Conservation (phyloP, 1,139 yeast genomes). For the Blastobotrys malaysiensis region DNA sequence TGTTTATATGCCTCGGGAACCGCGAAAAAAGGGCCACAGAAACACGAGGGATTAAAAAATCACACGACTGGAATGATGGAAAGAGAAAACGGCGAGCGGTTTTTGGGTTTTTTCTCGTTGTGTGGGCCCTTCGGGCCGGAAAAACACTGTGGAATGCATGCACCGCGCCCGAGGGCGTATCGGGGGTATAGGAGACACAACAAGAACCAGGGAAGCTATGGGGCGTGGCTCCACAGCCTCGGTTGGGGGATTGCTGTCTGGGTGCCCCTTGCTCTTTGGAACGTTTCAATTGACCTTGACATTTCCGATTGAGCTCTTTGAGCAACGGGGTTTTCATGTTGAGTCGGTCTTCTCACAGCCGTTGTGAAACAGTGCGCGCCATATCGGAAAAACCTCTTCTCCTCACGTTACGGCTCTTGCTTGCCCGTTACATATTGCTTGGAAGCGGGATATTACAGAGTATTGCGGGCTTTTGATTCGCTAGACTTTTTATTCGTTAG, state of each 20-base stretch:
- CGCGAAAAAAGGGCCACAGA: background rate
- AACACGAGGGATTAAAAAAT: background rate
- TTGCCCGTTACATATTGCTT: too few relatives aligned
- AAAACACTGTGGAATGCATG: background rate
- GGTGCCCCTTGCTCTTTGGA: too few relatives aligned
- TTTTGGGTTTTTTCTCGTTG: background rate
- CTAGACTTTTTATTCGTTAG: too few relatives aligned
- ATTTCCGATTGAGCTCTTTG: too few relatives aligned
- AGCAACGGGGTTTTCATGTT: background rate
- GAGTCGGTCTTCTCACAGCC: background rate
- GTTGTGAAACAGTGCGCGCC: background rate
- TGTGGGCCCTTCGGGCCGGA: background rate
- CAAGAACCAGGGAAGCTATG: too few relatives aligned
- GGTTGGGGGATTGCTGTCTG: too few relatives aligned
- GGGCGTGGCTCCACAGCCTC: too few relatives aligned
- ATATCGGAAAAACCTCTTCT: background rate
- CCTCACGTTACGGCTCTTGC: background rate
- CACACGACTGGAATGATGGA: background rate
- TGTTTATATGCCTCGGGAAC: background rate
- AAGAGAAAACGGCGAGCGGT: background rate
- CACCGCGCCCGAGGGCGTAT: background rate
- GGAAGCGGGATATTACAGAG: too few relatives aligned
- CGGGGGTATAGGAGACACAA: background rate
- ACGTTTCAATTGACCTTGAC: too few relatives aligned
- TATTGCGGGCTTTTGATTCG: too few relatives aligned